Conservation (phyloP, 2,329 filamentous ascomycete genomes). For the Ophiostoma tasmaniense region DNA sequence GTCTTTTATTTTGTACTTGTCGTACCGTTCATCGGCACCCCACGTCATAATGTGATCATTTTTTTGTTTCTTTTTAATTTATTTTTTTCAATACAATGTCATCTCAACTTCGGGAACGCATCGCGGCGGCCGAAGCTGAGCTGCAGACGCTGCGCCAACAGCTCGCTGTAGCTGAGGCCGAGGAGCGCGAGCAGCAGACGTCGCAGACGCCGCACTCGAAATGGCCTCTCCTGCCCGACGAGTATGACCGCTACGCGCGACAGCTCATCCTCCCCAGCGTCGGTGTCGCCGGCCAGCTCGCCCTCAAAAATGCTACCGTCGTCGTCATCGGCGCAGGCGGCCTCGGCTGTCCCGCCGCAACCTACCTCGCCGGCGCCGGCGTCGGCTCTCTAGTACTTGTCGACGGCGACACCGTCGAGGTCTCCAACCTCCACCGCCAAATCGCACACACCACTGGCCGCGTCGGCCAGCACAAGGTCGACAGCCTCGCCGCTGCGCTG, state of each 20-base stretch:
- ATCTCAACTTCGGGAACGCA: conserved; percentile 37
- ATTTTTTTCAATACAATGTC: conserved; percentile 13
- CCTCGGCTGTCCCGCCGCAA: conserved; percentile 80
- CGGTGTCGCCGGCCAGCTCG: conserved; percentile 69
- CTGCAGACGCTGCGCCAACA: conserved; percentile 38
- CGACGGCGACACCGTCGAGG: conserved; percentile 81
- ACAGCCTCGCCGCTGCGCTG: conserved; percentile 60
- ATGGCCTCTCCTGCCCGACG: conserved; percentile 63
- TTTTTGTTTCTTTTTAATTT: neutral
- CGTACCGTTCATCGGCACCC: neutral
- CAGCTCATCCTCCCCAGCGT: conserved; percentile 84
- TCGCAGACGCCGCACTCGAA: conserved; percentile 25
- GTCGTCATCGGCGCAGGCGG: conserved; percentile 83
- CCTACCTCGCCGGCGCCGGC: conserved; percentile 87
- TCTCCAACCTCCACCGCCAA: conserved; percentile 88
- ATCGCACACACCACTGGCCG: conserved; percentile 66
- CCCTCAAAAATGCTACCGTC: conserved; percentile 60
- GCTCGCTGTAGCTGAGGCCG: conserved; percentile 35
- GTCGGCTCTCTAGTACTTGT: conserved; percentile 75
- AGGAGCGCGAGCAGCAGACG: conserved; percentile 10
- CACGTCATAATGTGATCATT: conserved; percentile 1
- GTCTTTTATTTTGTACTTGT: neutral
- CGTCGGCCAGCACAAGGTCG: conserved; percentile 70
- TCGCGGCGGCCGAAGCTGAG: conserved; percentile 40
- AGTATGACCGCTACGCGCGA: conserved; percentile 80